Conservation (phyloP, 2,329 filamentous ascomycete species). For the Paramyrothecium sp. region DNA sequence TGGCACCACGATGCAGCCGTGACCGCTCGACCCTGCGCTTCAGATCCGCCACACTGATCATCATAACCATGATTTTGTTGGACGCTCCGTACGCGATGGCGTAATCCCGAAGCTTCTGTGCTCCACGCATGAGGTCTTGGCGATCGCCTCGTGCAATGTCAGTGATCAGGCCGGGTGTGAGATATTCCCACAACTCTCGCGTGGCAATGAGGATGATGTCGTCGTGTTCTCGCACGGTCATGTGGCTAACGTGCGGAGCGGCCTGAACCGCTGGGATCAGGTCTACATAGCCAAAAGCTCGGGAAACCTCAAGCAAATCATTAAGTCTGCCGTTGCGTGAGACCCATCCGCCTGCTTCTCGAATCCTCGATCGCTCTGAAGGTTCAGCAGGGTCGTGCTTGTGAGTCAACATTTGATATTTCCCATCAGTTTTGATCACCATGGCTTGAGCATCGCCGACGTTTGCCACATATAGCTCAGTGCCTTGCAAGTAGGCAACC, state of each 20-base stretch:
- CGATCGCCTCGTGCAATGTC: constrained; percentile 88
- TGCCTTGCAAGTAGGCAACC: constrained; percentile 83
- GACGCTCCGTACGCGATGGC: constrained; percentile 94
- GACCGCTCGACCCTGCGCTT: constrained; percentile 79
- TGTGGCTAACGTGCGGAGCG: constrained; percentile 76
- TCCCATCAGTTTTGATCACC: constrained; percentile 84
- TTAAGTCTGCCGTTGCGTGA: constrained; percentile 93
- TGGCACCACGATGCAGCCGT: constrained; percentile 71
- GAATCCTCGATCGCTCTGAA: constrained; percentile 80
- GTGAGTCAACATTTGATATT: constrained; percentile 77
- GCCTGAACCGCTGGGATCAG: constrained; percentile 92
- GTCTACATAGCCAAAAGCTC: constrained; percentile 92
- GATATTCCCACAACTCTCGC: constrained; percentile 91
- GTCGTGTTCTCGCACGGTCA: constrained; percentile 81
- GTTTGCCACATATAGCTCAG: constrained; percentile 91
- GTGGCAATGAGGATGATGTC: constrained; percentile 93
- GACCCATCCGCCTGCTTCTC: constrained; percentile 93
- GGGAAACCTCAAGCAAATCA: constrained; percentile 84
- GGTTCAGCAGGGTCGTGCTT: constrained; percentile 93
- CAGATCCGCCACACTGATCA: constrained; percentile 88
- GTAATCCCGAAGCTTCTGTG: constrained; percentile 90
- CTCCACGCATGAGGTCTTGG: constrained; percentile 87
- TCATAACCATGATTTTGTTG: constrained; percentile 98
- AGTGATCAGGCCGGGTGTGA: constrained; percentile 85
- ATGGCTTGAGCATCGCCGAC: constrained; percentile 96